Conservation (phyloP, 352 stramenopile genomes). For the Phytopythium helicoides region DNA sequence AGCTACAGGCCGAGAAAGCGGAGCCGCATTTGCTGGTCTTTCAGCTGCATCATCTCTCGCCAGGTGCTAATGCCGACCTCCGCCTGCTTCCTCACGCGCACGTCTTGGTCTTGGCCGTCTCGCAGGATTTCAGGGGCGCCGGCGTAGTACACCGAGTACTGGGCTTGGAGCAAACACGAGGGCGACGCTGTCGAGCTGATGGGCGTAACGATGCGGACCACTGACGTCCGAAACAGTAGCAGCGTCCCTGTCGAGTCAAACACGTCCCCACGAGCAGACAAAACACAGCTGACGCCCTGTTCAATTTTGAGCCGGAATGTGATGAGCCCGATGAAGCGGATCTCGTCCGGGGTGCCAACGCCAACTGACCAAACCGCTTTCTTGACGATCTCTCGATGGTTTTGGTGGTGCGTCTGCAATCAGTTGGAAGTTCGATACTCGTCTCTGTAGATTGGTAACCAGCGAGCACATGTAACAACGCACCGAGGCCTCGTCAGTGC, state of each 20-base stretch:
- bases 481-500: not conserved
- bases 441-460: too few relatives aligned
- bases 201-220: not conserved
- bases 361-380: too few relatives aligned
- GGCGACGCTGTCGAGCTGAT: not conserved
- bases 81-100: not conserved
- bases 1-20: not conserved
- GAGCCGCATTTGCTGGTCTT: conserved; percentile 1
- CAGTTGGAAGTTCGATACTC: not conserved
- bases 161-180: not conserved
- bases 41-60: not conserved
- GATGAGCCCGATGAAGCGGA: not conserved
- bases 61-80: not conserved
- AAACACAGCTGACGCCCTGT: not conserved
- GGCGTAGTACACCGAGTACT: not conserved
- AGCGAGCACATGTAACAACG: too few relatives aligned
- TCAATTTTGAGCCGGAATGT: not conserved
- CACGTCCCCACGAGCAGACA: not conserved
- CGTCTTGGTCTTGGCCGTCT: not conserved
- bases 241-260: not conserved
- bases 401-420: not conserved
- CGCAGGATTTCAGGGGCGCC: not conserved
- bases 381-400: too few relatives aligned
- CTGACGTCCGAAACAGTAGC: conserved; percentile 4
- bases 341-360: not conserved